A percentile compares a stretch with the other conserved stretches of the same genome.
These are phyloP conservation scores for Spathaspora gorwiae DNA, from an alignment of 805 yeast genomes.

Conservation along the genomic window DNA sequence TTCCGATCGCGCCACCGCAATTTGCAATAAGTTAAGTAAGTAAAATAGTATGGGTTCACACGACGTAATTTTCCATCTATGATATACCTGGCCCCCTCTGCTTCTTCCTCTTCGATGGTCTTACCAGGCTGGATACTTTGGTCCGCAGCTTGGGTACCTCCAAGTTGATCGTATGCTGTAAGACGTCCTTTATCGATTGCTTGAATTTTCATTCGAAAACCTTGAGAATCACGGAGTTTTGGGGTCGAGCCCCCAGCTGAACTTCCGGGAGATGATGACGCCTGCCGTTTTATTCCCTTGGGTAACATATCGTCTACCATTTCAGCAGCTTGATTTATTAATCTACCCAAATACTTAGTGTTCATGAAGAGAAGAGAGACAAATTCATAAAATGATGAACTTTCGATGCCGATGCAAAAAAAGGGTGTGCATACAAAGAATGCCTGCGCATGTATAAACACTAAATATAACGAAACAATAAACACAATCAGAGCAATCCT, in stretches of 20 bases:
- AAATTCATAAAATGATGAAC: too few species aligned
- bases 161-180: slow-evolving; percentile 38
- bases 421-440: too few species aligned
- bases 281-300: slow-evolving; percentile 3
- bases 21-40: slow-evolving; percentile 89
- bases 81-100: slow-evolving; percentile 52
- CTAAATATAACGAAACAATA: too few species aligned
- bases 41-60: slow-evolving; percentile 81
- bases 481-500: slow-evolving; percentile 37
- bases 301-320: too few species aligned
- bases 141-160: slow-evolving; percentile 24
- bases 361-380: too few species aligned
- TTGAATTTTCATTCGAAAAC: slow-evolving; percentile 45
- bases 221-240: slow-evolving; percentile 37
- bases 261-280: slow-evolving; percentile 5
- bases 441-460: too few species aligned
- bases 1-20: slow-evolving; percentile 86
- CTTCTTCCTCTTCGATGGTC: slow-evolving; percentile 50
- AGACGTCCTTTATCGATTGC: slow-evolving; percentile 40
- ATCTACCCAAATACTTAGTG: too few species aligned
- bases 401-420: too few species aligned
- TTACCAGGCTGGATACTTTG: slow-evolving; percentile 20
- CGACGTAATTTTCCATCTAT: slow-evolving; percentile 62
- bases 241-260: background rate
- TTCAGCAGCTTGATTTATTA: too few species aligned